phyloP scores from a whole-genome alignment of 164 flowering plant species.

The Nymphaea colorata region DNA sequence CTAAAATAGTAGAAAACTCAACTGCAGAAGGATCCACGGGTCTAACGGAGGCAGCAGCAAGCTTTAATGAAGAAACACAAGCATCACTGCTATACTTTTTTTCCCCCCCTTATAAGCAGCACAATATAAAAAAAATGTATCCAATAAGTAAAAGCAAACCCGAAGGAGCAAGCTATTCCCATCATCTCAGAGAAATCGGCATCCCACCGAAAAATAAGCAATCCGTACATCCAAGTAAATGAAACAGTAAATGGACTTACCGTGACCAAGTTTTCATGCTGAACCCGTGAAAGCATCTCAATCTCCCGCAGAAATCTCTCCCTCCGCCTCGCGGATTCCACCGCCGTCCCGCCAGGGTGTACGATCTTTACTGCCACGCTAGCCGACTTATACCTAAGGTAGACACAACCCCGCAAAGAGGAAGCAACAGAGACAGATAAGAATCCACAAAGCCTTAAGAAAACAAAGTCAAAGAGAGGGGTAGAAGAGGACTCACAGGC shows the following conservation, averaged over 20 bases:
- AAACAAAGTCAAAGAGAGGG: neutral
- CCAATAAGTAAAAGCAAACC: neutral
- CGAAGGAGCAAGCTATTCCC: neutral
- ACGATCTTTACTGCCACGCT: conserved; percentile 20
- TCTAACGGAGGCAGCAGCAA: too few relatives aligned
- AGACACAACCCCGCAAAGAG: conserved; percentile 2
- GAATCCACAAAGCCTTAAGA: neutral
- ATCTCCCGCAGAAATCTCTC: conserved; percentile 18
- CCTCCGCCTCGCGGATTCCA: conserved; percentile 4
- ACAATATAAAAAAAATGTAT: neutral
- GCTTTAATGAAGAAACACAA: too few relatives aligned
- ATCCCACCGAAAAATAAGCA: neutral
- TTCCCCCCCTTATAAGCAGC: neutral
- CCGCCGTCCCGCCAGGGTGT: conserved; percentile 2
- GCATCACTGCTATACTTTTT: too few relatives aligned
- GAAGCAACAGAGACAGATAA: neutral
- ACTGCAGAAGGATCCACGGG: too few relatives aligned
- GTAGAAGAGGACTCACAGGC: conserved; percentile 3
- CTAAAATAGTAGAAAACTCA: too few relatives aligned
- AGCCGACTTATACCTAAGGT: conserved; percentile 14
- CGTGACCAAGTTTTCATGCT: conserved; percentile 19
- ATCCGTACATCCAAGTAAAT: neutral
- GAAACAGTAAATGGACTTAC: conserved; percentile 1
- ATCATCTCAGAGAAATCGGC: neutral
- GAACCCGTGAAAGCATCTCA: conserved; percentile 13